Evolutionary conservation across 108 stramenopile genomes (phyloP), one percentile per base, ranked within the genome.

Genomic region (Phaeodactylum tricornutum): DNA sequence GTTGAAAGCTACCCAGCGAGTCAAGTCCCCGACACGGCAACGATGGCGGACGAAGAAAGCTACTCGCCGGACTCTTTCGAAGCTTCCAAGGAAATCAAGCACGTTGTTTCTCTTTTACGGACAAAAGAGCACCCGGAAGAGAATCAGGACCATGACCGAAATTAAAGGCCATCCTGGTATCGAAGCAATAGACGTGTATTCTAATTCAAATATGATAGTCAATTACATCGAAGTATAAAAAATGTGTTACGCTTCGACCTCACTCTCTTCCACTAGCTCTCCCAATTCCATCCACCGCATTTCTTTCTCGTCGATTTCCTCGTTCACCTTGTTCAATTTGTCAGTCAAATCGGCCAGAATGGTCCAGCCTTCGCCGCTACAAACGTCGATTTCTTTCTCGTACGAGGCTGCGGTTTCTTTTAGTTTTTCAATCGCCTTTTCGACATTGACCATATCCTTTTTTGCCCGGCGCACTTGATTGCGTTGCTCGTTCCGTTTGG

Each of bases 211-310:
- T n/a, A n/a, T n/a, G n/a, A n/a, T n/a, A n/a, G n/a, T n/a, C n/a
- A n/a, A n/a, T n/a, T n/a, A n/a, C n/a, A n/a, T n/a, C n/a, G n/a
- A n/a, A n/a, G n/a, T n/a, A n/a, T n/a, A n/a, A n/a, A n/a, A n/a
- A n/a, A n/a, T n/a, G n/a, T n/a, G n/a, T 34, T 49, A 47, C 8
- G 37, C 64, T 2, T 53, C 51, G 16, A 15, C 29, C 4, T 72
- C 71, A 1, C 48, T 30, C 19, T 50, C 39, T 47, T 73, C 72
- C 3, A 73, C 5, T 22, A 55, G 42, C 57, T 89, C 87, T 0
- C 78, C 82, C 5, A 89, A 39, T 32, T 82, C 87, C 39, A 89
- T 50, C 87, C 87, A 89, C 48, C 68, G 57, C 46, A 77, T 54
- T 59, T 88, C 87, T 52, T 81, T 84, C 28, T 75, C 76, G n/a